These are phyloP conservation scores for Talaromyces sp. DNA, from an alignment of 2,329 filamentous ascomycete species.

Conservation along the genomic window DNA sequence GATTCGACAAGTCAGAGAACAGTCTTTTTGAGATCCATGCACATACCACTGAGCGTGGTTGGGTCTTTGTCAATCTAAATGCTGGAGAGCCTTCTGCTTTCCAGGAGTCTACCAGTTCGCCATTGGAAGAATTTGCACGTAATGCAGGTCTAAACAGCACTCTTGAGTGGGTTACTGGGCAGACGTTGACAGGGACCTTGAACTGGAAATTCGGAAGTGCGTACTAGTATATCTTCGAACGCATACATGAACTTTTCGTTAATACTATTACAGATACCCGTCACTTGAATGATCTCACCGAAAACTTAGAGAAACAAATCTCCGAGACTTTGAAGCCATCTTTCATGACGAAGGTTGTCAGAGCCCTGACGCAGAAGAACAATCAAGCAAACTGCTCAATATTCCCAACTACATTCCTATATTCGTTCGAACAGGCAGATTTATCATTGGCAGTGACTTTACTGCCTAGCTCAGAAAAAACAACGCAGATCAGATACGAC, in stretches of 20 bases:
- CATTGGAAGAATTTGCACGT: constrained; percentile 17
- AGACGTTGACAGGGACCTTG: constrained; percentile 30
- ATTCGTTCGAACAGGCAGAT: constrained; percentile 19
- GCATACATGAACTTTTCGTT: neutral
- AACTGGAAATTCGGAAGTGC: constrained; percentile 40
- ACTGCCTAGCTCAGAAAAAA: constrained; percentile 28
- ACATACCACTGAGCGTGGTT: constrained; percentile 23
- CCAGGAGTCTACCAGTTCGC: neutral
- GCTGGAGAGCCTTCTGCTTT: constrained; percentile 10
- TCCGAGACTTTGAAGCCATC: constrained; percentile 4
- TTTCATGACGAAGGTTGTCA: constrained; percentile 1
- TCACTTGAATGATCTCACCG: neutral
- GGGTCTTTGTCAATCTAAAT: constrained; percentile 34
- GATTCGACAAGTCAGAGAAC: constrained; percentile 61
- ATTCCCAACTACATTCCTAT: constrained; percentile 30
- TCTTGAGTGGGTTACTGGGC: constrained; percentile 32
- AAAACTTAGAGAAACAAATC: constrained; percentile 7
- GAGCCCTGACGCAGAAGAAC: constrained; percentile 1
- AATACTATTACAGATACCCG: constrained; percentile 3
- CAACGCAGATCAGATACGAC: constrained; percentile 35
- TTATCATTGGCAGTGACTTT: constrained; percentile 31
- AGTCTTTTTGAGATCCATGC: constrained; percentile 50
- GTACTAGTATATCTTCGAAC: neutral
- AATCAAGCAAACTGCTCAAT: constrained; percentile 6
- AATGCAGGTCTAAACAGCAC: constrained; percentile 8